Conservation (phyloP, 2,329 filamentous ascomycete species). For the Pseudogymnoascus sp. region DNA sequence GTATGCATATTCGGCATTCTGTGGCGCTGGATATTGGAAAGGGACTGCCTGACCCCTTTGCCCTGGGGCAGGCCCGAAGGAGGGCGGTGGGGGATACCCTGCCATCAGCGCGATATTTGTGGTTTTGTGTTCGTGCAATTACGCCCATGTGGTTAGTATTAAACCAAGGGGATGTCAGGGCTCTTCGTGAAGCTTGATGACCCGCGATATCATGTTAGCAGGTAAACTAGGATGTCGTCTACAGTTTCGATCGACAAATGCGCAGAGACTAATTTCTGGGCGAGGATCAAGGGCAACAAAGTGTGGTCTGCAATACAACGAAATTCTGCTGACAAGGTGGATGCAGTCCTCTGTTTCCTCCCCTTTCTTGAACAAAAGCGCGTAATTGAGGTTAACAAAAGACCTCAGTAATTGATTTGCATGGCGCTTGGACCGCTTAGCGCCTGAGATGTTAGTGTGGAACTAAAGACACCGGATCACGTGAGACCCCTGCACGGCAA, state of each 20-base stretch:
- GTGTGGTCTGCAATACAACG: neutral
- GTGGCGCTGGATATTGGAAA: neutral
- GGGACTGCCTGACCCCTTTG: neutral
- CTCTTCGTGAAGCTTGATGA: neutral
- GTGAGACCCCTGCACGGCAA: constrained; percentile 5
- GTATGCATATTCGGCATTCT: constrained; percentile 9
- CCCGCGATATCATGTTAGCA: constrained; percentile 5
- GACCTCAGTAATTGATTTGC: neutral
- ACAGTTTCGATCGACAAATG: neutral
- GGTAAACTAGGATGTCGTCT: neutral
- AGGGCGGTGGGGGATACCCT: constrained; percentile 37
- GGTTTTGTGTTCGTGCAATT: neutral
- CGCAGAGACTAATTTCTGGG: neutral
- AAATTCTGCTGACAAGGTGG: neutral
- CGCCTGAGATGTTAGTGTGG: constrained; percentile 1
- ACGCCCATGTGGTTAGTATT: neutral
- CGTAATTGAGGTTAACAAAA: neutral
- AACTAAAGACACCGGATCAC: neutral
- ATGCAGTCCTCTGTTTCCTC: neutral
- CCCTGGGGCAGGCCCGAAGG: constrained; percentile 30
- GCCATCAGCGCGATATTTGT: constrained; percentile 32
- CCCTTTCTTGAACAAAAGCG: neutral
- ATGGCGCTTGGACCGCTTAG: neutral
- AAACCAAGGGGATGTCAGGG: neutral
- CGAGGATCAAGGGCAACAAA: neutral